Conservation (phyloP, 345 rosid species). For the Camelina sativa region DNA sequence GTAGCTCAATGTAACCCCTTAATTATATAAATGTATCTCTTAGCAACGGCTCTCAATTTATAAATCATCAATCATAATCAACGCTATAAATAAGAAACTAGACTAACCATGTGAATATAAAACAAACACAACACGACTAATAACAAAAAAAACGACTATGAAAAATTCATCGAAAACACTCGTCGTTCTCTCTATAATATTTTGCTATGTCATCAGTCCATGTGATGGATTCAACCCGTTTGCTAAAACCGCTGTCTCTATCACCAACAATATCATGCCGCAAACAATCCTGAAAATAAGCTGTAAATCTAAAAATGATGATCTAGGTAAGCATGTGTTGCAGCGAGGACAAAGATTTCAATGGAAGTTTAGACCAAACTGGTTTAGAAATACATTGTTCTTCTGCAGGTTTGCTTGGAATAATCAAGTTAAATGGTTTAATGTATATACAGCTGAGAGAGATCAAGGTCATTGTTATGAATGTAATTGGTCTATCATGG, state of each 20-base stretch:
- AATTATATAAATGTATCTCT: too few relatives aligned
- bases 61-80: background rate
- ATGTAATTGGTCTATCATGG: slow-evolving; percentile 5
- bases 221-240: background rate
- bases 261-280: slow-evolving; percentile 20
- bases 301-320: slow-evolving; percentile 31
- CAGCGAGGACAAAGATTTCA: background rate
- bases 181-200: background rate
- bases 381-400: slow-evolving; percentile 15
- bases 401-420: slow-evolving; percentile 17
- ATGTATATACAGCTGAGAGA: background rate
- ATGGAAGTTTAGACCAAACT: slow-evolving; percentile 29
- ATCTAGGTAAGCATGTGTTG: slow-evolving; percentile 23
- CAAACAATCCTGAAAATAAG: slow-evolving; percentile 3
- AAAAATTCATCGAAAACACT: background rate
- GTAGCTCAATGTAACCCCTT: too few relatives aligned
- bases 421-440: background rate
- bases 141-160: background rate
- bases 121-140: background rate
- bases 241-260: slow-evolving; percentile 5
- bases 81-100: background rate
- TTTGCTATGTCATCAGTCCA: background rate
- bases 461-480: background rate
- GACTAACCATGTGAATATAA: background rate
- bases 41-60: background rate